Base-by-base conservation (phyloP, 352 stramenopile species). In the Aphanomyces cochlioides region DNA sequence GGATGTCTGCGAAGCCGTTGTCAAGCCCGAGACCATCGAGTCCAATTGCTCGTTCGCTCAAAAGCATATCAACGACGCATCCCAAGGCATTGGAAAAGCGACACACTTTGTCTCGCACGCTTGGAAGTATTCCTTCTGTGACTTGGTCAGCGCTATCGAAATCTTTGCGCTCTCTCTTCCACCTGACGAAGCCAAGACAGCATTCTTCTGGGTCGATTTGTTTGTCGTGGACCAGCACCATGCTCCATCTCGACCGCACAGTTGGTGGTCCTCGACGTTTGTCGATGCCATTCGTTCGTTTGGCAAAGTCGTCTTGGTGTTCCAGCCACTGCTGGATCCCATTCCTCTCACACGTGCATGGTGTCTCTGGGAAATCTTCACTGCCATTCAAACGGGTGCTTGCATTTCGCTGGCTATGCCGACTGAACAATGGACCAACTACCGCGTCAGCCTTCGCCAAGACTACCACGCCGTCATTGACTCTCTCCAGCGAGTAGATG, bases 311-410 rank as follows among this genome's bases (percentile, higher is more conserved):
- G 60, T 72, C 15, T 8, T 72, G 4, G 60, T 72, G 57, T 72
- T 72, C 19, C 37, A 57, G 36, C 66, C 66, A 6, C 38, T 66
- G 17, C 21, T 69, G 34, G 60, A 72, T 17, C 66, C 66, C 7
- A 57, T 72, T 6, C 66, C 66, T 13, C 60, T 72, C 19, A 69
- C 34, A 13, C 53, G 66, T 15, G 47, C 66, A 36, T 72, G 66
- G 66, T 72, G 66, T 19, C 60, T 72, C 10, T 72, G 66, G 66
- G 66, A 72, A 56, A 59, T 72, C 54, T 69, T 47, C 38, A 19
- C 54, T 7, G 37, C 66, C 4, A 54, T 72, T 54, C 38, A 68
- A 50, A 50, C 56, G 5, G 37, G 36, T 7, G 66, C 66, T 12
- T n/a, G 2, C 13, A 43, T 72, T 1, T n/a, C 36, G 2, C 17